Conservation (phyloP, 441 rosid genomes). For the Syzygium syzygioides region DNA sequence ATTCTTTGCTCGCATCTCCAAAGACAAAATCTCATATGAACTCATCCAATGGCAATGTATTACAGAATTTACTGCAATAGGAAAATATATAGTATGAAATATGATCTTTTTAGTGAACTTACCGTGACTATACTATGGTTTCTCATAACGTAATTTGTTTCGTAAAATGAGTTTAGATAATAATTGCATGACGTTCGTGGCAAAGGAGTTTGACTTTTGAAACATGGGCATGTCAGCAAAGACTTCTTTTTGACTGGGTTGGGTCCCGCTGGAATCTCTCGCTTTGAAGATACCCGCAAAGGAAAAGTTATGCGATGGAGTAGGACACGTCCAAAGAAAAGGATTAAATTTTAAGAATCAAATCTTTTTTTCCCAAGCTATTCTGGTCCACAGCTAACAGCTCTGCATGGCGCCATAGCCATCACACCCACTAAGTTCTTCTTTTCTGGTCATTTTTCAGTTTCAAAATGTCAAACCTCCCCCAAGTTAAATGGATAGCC, state of each 20-base stretch:
- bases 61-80: background rate
- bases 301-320: conserved; percentile 1
- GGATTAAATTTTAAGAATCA: background rate
- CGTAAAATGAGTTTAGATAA: background rate
- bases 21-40: background rate
- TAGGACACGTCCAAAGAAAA: background rate
- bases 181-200: background rate
- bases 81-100: background rate
- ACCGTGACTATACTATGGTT: background rate
- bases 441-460: background rate
- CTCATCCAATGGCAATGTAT: background rate
- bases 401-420: background rate
- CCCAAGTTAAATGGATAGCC: background rate
- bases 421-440: background rate
- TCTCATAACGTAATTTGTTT: background rate
- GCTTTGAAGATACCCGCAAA: conserved; percentile 11
- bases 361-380: background rate
- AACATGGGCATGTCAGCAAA: conserved; percentile 9
- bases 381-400: background rate
- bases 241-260: conserved; percentile 19
- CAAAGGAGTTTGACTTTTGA: conserved; percentile 2
- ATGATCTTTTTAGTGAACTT: background rate
- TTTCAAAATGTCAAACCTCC: background rate
- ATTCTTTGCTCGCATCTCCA: background rate
- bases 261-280: background rate